Evolutionary conservation across 164 flowering plant species (phyloP), one percentile per base, ranked within the genome.

Genomic region (Brasenia schreberi): DNA sequence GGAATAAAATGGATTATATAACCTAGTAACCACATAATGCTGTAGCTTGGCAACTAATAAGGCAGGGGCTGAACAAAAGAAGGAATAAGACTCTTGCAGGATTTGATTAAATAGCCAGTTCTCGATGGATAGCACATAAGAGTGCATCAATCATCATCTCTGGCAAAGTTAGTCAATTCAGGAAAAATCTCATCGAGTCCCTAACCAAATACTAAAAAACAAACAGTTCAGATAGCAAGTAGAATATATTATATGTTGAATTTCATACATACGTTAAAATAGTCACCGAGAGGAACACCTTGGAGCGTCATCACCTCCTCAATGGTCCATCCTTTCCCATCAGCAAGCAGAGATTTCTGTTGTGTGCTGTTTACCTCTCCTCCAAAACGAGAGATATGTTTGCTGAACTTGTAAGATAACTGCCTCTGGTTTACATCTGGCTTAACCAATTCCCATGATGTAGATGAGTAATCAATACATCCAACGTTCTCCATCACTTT

Each of bases 271-370:
- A 93, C 98, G 69, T 78, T 90, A 75, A 87, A 94, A 73, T 81
- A 80, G 73, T 94, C 98, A 14, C 93, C 93, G 18, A 89, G 83
- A 42, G 98, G 98, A 69, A 90, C 78, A 52, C 90, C 93, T 68
- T 89, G 88, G 64, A 94, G 89, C 19, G 87, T 85, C 91, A 86
- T 77, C 68, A 85, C 88, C 78, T 94, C 98, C 81, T 94, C 97
- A 61, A 90, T 66, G 63, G 82, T 70, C 97, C 96, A 94, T 67
- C 93, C 93, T 62, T 79, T 84, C 69, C 69, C 76, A 65, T 83
- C 86, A 27, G 85, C 49, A 11, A 86, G 81, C 5, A 80, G 80
- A 64, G 85, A 84, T 67, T 71, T 86, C 77, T 94, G 96, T 77
- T 90, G 97, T 39, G 86, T 80, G 77, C 92, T 87, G 10, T 92